Base-by-base conservation (phyloP, 352 stramenopile genomes). In the Phytophthora citrophthora region DNA sequence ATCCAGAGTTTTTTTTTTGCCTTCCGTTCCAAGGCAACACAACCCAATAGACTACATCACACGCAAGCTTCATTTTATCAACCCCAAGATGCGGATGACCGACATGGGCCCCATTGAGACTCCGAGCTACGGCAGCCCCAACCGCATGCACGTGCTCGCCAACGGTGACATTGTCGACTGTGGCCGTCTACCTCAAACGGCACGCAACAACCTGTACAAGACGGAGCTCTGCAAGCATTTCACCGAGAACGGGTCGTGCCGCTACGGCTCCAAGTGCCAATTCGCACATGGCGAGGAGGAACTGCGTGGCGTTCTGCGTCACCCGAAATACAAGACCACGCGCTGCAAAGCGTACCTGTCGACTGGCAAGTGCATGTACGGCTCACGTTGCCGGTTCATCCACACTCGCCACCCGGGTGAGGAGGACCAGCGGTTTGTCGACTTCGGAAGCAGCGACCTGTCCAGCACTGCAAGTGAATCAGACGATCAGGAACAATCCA, bases 241-340 rank as follows among this genome's bases (percentile, higher is more conserved):
- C 57, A 90, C 79, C 27, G 86, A 95, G 46, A 94, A 86, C 10
- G 88, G 88, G n/a, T 86, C 75, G 38, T 97, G 90, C 40, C 85
- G 89, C 47, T 97, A 97, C 65, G 89, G 83, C 7, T 79, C 74
- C 72, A 95, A 95, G 70, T 97, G 90, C 76, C 90, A 96, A 67
- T 97, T 97, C 62, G 90, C 90, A 5, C 90, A 97, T 61, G 90
- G 90, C 13, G 69, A 89, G 39, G 83, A 93, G 0, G 90, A 97
- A 57, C 77, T 97, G 9, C 83, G 90, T 34, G 83, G 87, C 15
- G 85, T 97, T 18, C 72, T 95, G 50, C 87, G 89, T 40, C 90
- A 97, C 72, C 90, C 90, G 36, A 95, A 96, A 72, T 97, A 97
- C 85, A 97, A 97, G 79, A 97, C 90, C 12, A 94, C 88, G 29